Evolutionary conservation across 2,329 filamentous ascomycete genomes (phyloP), one percentile per base, ranked within the genome.

Genomic region (Colletotrichum noveboracense): DNA sequence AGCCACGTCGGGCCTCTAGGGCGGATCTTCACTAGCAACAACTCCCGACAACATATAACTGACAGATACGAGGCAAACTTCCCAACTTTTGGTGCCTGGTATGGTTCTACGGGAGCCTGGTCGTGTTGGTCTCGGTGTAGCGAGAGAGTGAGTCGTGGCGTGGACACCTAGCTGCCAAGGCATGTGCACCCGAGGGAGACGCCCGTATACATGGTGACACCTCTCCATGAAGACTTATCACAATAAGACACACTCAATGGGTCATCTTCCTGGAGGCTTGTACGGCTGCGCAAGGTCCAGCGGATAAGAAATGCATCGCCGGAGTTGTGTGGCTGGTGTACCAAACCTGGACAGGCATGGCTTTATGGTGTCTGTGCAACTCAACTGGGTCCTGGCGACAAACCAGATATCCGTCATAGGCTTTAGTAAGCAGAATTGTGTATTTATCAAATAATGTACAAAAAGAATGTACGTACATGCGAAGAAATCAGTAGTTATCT

Each of bases 171-270:
- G n/a, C 10, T 21, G 10, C 43, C 0, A 21, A 21, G 43, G 10
- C 10, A 48, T 6, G 43, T 48, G 18, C 43, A 48, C 0, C 10
- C n/a, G 1, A 2, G n/a, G n/a, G 43, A 48, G 18, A 48, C 43
- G 0, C 6, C 43, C n/a, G 10, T n/a, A 21, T 2, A 7, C 5
- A 48, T 21, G 6, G 6, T n/a, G 10, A 48, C 2, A 48, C 2
- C 9, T 48, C 2, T n/a, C 3, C 43, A 48, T 12, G 6, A 21
- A 48, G 4, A 1, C 18, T n/a, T 48, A 21, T 0, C 18, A 43
- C 38, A 6, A n/a, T n/a, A 48, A 48, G 9, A 48, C 6, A 3
- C 3, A 48, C 1, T 48, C 10, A 48, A n/a, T 4, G n/a, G 6
- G 1, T n/a, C n/a, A 48, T 21, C 43, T 21, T 48, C 13, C 5